Base-by-base conservation (phyloP, 208 protist species). In the Phytomonas sp. region DNA sequence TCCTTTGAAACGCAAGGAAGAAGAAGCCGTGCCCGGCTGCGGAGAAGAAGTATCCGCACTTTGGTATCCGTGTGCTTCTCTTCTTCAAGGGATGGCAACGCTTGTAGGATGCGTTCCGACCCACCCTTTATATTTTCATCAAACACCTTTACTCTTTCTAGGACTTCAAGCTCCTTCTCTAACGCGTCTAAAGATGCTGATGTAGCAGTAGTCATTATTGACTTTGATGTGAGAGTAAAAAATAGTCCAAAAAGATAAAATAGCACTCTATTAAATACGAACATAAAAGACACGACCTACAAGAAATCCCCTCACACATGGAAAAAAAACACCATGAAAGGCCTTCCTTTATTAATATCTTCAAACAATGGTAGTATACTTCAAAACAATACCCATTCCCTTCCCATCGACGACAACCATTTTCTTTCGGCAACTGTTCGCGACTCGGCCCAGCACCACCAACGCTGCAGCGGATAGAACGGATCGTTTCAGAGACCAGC, bases 341-440 rank as follows among this genome's bases (percentile, higher is more conserved):
- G 15, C 29, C 23, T 68, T 53, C 13, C 28, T 69, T 79, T 68
- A 84, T 40, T 40, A 40, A 40, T 40, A 40, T 40, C 4, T 20
- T 51, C 40, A 51, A 29, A 89, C 53, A 0, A 34, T 64, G 33
- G 85, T 68, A 61, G 81, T 78, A 68, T 93, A 91, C 30, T 74
- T 74, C 15, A 90, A 63, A 11, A 79, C 40, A 1, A 91, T 7
- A 32, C 77, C 69, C 36, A 65, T 59, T 15, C 68, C 69, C 0
- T 68, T 33, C 32, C 30, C 30, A 1, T 67, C 73, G 51, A 85
- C 72, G 26, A 95, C 46, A 0, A 91, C 67, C 4, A 82, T 53
- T 60, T 79, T 75, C 65, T 95, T 95, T 28, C 79, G 75, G 53
- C 84, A 86, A 63, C 79, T 86, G 62, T 91, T 95, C n/a, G 87